Base-by-base conservation (phyloP, 2,329 filamentous ascomycete species). In the Catunica adiposa region DNA sequence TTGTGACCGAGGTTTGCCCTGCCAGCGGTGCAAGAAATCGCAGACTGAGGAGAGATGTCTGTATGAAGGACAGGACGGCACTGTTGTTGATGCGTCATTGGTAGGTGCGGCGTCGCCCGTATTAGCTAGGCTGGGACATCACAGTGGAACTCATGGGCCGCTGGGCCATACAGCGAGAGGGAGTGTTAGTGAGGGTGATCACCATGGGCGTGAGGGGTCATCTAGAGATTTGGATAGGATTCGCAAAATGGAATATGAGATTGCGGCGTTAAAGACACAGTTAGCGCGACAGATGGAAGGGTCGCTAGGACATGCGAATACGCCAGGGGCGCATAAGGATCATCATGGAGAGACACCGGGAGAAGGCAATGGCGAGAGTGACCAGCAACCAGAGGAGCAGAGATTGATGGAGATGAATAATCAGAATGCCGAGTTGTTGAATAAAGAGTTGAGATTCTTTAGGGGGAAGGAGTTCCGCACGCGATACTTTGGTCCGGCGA, bases 21-120 rank as follows among this genome's bases (percentile, higher is more conserved):
- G 78, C 63, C 76, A 79, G 65, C 74, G 78, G 50, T 81, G 78
- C 65, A 71, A 80, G 65, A 80, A 79, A 66, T 79, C 76, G 59
- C 77, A 76, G 62, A 80, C 77, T 26, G 73, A 77, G 20, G 77
- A 79, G 53, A 71, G 74, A 15, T 80, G 77, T 66, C 77, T 73
- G 59, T 80, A 80, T 62, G 77, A 80, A 65, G 73, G 75, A 29
- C 76, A 72, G 67, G 75, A 68, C 52, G 71, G 73, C 55, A 73
- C 74, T 62, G 67, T 77, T 58, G 67, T 75, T 59, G 71, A 73
- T 56, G 67, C 71, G 62, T 69, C 70, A 55, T 37, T 47, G 8
- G 42, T 51, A 69, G 73, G 48, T 69, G 52, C 53, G 29, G 74
- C 60, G 65, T 72, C 69, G 62, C 66, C 69, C 64, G 67, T 69